A percentile compares a stretch with the other conserved stretches of the same genome.
Evolutionary conservation across 805 yeast species (phyloP).

Genomic region (Wickerhamomyces silvicola): DNA sequence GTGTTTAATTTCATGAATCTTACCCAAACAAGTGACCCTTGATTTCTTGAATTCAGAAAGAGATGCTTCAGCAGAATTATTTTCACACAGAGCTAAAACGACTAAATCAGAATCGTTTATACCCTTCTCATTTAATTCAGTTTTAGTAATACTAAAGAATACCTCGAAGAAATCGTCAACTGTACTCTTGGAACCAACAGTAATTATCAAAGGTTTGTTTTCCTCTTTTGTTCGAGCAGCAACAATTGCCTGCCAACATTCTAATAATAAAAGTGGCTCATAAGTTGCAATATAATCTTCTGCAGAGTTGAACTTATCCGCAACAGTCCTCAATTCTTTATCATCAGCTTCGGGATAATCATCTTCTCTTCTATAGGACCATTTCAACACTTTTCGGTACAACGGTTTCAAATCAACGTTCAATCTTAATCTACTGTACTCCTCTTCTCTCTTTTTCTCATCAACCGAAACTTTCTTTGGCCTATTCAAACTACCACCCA

Average conservation of each 20-base stretch:
- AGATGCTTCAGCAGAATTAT: conserved; percentile 20
- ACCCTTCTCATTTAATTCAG: conserved; percentile 42
- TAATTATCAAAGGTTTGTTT: conserved; percentile 52
- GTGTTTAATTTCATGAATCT: conserved; percentile 65
- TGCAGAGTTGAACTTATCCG: conserved; percentile 48
- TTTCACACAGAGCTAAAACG: conserved; percentile 43
- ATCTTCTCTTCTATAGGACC: conserved; percentile 61
- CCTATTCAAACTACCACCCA: conserved; percentile 24
- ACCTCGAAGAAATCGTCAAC: conserved; percentile 87
- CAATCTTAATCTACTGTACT: conserved; percentile 70
- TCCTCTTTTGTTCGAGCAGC: conserved; percentile 59
- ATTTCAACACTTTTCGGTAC: conserved; percentile 58
- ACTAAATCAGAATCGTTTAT: conserved; percentile 73
- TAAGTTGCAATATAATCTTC: conserved; percentile 63
- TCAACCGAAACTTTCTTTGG: conserved; percentile 23
- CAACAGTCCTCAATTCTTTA: conserved; percentile 31
- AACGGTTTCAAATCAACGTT: conserved; percentile 74
- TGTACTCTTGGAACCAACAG: conserved; percentile 73
- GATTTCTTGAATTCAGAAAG: conserved; percentile 29
- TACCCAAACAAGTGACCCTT: conserved; percentile 65
- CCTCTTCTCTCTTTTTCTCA: conserved; percentile 52
- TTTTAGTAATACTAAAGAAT: conserved; percentile 60
- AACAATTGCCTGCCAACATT: conserved; percentile 89
- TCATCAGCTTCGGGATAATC: conserved; percentile 55
- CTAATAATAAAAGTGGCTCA: conserved; percentile 78